phyloP scores from a whole-genome alignment of 306 rosid species.

The Castanopsis chinensis region DNA sequence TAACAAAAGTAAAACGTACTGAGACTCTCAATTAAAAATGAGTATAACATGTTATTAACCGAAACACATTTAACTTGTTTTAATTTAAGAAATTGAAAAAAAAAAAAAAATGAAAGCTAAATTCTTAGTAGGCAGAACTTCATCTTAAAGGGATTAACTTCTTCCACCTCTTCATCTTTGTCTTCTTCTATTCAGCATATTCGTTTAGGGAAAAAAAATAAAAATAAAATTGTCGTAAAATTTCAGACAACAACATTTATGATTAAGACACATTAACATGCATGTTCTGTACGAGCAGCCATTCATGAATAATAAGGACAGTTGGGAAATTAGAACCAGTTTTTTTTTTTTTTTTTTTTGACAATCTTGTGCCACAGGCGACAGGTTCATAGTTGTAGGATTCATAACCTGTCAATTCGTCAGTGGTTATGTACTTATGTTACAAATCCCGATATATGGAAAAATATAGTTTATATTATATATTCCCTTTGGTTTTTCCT shows the following conservation, averaged over 20 bases:
- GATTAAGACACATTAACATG: constrained; percentile 37
- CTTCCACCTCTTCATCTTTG: not conserved
- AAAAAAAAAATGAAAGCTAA: too few species aligned
- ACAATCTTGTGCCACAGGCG: constrained; percentile 18
- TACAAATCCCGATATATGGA: too few species aligned
- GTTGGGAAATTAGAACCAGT: constrained; percentile 8
- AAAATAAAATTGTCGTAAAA: constrained; percentile 34
- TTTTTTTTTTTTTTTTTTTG: not conserved
- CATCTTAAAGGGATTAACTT: not conserved
- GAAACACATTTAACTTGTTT: too few species aligned
- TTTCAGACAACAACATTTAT: constrained; percentile 45
- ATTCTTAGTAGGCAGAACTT: not conserved
- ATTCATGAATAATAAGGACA: constrained; percentile 27
- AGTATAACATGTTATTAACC: too few species aligned
- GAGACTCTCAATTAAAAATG: too few species aligned
- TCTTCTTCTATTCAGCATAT: not conserved
- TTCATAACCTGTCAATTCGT: constrained; percentile 21
- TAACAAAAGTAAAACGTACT: too few species aligned
- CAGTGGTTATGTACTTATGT: not conserved
- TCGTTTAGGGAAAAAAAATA: not conserved
- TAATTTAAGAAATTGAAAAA: too few species aligned
- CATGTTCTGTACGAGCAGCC: constrained; percentile 40
- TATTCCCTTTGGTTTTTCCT: not conserved
- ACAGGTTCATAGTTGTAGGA: constrained; percentile 1
- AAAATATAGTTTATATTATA: too few species aligned